phyloP scores from a whole-genome alignment of 169 alveolate species.

The Cryptosporidium meleagridis region DNA sequence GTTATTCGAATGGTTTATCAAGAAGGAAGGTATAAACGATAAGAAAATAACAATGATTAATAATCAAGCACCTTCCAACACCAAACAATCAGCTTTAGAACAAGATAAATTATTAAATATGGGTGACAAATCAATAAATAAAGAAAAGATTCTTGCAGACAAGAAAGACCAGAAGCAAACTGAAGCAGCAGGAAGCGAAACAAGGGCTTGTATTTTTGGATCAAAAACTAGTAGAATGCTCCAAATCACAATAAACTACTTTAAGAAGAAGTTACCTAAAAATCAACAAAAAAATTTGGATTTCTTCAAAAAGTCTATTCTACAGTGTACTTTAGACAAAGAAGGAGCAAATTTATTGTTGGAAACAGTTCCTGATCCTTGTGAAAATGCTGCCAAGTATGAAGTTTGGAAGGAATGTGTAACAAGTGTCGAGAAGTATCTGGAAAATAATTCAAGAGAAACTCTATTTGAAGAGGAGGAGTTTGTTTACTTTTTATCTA shows the following conservation, averaged over 20 bases:
- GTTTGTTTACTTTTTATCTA: constrained; percentile 66
- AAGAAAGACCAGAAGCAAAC: neutral
- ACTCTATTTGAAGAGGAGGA: constrained; percentile 65
- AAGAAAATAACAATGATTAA: neutral
- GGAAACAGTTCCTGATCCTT: constrained; percentile 74
- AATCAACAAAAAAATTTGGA: constrained; percentile 27
- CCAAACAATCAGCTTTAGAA: neutral
- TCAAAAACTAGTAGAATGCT: constrained; percentile 68
- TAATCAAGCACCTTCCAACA: neutral
- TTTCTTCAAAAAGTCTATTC: constrained; percentile 44
- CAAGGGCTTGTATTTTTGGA: constrained; percentile 30
- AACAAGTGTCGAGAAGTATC: constrained; percentile 12
- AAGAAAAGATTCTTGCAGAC: neutral
- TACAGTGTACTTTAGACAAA: constrained; percentile 49
- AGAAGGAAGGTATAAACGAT: neutral
- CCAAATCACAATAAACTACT: constrained; percentile 64
- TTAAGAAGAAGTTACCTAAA: constrained; percentile 54
- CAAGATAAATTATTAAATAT: neutral
- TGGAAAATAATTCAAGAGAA: constrained; percentile 10
- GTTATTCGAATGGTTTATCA: constrained; percentile 61
- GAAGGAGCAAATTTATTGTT: constrained; percentile 59
- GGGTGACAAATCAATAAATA: neutral
- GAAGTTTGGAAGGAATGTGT: constrained; percentile 71
- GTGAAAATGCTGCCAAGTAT: constrained; percentile 47
- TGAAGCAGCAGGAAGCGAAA: neutral